Evolutionary conservation across 2,329 filamentous ascomycete genomes (phyloP), one percentile per base, ranked within the genome.

Genomic region (Colletotrichum spinosum): DNA sequence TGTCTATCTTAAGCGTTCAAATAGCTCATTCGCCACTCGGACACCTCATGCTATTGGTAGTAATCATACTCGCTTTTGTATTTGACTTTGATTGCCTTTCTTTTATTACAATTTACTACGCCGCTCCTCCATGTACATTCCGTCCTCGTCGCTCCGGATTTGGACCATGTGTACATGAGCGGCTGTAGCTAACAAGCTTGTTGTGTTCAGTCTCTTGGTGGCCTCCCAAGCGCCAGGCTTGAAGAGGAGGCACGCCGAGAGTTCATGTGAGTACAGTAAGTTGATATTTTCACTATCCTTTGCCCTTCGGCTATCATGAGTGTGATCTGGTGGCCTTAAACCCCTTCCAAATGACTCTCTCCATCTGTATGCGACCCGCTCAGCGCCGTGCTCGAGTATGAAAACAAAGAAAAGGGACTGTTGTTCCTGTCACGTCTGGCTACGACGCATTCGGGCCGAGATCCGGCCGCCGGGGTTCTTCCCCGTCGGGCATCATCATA

Each of bases 401-500:
- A 57, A 63, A 66, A 63, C 52, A 62, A 65, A 66, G 53, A 66
- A 66, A 62, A 62, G 46, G 33, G 39, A 51, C 57, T 50, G 41
- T n/a, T 35, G 61, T 51, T 55, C 56, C 33, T 45, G 25, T 56
- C 46, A 45, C 52, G 48, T 57, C 52, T 48, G 17, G 52, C 49
- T 66, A 66, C 35, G 53, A 53, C 37, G 63, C 48, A 4, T 50
- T 60, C 17, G 52, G 34, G 6, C 35, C 46, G 15, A 55, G 38
- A 41, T 81, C 80, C 3, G 81, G 79, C 33, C 77, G 74, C 51
- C 83, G 76, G 9, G 83, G 82, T 68, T 76, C 77, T 73, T 85
- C 80, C 13, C 77, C 79, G 59, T 86, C 83, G 42, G 81, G 80
- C 76, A 84, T 81, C 83, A 85, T 85, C 72, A 84, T 76, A 35